Evolutionary conservation across 768 basidiomycete genomes (phyloP).

Genomic region (Leucocoprinus leucothites): DNA sequence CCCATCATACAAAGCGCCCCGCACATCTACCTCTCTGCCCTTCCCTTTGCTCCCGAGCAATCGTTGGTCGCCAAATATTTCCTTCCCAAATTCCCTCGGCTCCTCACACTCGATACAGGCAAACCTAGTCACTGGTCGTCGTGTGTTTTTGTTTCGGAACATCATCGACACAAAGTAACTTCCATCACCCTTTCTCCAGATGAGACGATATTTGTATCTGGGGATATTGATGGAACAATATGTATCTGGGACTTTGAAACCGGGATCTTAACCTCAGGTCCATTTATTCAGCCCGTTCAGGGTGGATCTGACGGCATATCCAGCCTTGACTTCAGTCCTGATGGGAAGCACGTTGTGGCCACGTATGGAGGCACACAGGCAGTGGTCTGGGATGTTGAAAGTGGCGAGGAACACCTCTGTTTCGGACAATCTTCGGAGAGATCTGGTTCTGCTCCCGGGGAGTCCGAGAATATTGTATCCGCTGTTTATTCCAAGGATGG

Average conservation of each 20-base stretch:
- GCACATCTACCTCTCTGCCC: constrained; percentile 26
- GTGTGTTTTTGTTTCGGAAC: constrained; percentile 14
- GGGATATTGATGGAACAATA: constrained; percentile 24
- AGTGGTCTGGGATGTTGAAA: constrained; percentile 19
- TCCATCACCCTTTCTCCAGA: constrained; percentile 25
- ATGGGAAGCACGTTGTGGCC: constrained; percentile 21
- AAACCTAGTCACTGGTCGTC: constrained; percentile 17
- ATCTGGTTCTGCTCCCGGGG: too few relatives aligned
- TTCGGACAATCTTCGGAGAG: too few relatives aligned
- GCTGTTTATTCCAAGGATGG: too few relatives aligned
- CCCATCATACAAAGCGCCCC: constrained; percentile 20
- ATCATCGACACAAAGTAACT: constrained; percentile 2
- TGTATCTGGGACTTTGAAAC: constrained; percentile 17
- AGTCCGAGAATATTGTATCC: too few relatives aligned
- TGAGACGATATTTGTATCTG: constrained; percentile 23
- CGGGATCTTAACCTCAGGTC: constrained; percentile 10
- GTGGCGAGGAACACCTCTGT: not conserved
- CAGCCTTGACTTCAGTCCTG: constrained; percentile 22
- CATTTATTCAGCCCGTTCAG: constrained; percentile 17
- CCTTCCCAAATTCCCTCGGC: constrained; percentile 13
- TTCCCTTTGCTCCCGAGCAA: constrained; percentile 23
- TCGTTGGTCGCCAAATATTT: constrained; percentile 15
- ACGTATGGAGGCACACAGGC: constrained; percentile 15
- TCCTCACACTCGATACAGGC: constrained; percentile 12
- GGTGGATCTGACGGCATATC: constrained; percentile 9